Evolutionary conservation across 2,329 filamentous ascomycete genomes (phyloP).

Genomic region (Calonectria naviculata): DNA sequence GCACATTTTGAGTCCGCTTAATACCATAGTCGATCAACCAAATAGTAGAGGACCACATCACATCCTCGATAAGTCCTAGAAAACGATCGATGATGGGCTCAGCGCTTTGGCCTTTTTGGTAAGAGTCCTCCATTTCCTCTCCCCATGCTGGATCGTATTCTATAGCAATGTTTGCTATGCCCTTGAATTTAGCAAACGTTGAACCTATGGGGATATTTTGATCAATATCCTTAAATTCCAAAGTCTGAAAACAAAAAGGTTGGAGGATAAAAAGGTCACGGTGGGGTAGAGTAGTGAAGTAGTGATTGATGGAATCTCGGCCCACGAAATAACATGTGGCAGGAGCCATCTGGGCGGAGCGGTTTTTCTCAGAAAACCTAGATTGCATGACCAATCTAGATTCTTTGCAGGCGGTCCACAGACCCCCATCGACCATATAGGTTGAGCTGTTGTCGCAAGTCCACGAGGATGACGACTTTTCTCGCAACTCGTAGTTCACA

Average conservation of each 20-base stretch:
- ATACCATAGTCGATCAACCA: background rate
- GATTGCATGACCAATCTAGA: conserved; percentile 14
- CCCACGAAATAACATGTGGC: conserved; percentile 10
- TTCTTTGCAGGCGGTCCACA: conserved; percentile 23
- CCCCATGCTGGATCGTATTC: conserved; percentile 22
- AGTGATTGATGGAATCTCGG: background rate
- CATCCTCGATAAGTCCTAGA: background rate
- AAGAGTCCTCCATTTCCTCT: background rate
- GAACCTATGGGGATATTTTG: background rate
- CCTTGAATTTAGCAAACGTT: accelerated
- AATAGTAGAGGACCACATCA: background rate
- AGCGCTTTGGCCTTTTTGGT: background rate
- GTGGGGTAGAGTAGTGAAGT: conserved; percentile 13
- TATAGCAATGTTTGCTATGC: background rate
- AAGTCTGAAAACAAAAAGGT: background rate
- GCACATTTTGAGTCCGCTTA: background rate
- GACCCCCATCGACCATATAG: conserved; percentile 19
- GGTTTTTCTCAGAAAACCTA: background rate
- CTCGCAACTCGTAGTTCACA: background rate
- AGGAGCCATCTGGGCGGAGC: background rate
- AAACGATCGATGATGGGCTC: background rate
- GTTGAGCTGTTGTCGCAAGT: conserved; percentile 4
- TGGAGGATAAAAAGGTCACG: conserved; percentile 24
- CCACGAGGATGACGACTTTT: background rate
- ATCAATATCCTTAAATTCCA: background rate